Evolutionary conservation across 1,284 basidiomycete genomes (phyloP).

Genomic region (Mrakiaceae sp.): DNA sequence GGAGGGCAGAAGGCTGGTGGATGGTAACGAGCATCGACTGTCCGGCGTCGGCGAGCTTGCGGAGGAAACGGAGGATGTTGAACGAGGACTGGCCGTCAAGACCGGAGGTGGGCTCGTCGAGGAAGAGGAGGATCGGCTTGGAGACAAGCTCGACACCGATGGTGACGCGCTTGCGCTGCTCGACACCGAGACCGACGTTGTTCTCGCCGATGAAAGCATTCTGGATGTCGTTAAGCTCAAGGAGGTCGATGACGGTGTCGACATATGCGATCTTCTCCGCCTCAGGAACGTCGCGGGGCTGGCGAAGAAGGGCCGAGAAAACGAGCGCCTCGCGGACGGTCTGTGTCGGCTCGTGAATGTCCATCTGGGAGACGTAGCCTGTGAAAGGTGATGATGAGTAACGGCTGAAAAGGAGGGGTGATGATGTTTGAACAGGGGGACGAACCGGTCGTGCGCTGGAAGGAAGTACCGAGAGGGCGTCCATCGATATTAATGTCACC

Average conservation of each 20-base stretch:
- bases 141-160: conserved; percentile 47
- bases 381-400: neutral
- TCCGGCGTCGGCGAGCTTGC: conserved; percentile 67
- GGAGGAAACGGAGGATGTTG: conserved; percentile 45
- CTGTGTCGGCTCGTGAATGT: conserved; percentile 64
- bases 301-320: conserved; percentile 41
- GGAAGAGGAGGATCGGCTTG: conserved; percentile 43
- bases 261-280: conserved; percentile 35
- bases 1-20: conserved; percentile 53
- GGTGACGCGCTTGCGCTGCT: conserved; percentile 42
- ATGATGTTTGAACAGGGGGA: conserved; percentile 72
- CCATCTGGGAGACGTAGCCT: conserved; percentile 61
- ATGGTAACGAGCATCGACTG: conserved; percentile 43
- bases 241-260: conserved; percentile 32
- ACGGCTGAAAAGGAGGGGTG: neutral
- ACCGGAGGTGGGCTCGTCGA: conserved; percentile 41
- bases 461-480: conserved; percentile 29
- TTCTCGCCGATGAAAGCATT: conserved; percentile 36
- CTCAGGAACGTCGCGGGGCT: conserved; percentile 33
- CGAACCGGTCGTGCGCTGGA: conserved; percentile 40
- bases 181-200: conserved; percentile 35
- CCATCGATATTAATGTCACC: conserved; percentile 39
- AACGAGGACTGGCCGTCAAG: conserved; percentile 48
- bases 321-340: conserved; percentile 40
- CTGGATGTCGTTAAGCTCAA: conserved; percentile 31